These are phyloP conservation scores for Phanerodontia chrysosporium DNA, from an alignment of 768 basidiomycete genomes.

Conservation along the genomic window DNA sequence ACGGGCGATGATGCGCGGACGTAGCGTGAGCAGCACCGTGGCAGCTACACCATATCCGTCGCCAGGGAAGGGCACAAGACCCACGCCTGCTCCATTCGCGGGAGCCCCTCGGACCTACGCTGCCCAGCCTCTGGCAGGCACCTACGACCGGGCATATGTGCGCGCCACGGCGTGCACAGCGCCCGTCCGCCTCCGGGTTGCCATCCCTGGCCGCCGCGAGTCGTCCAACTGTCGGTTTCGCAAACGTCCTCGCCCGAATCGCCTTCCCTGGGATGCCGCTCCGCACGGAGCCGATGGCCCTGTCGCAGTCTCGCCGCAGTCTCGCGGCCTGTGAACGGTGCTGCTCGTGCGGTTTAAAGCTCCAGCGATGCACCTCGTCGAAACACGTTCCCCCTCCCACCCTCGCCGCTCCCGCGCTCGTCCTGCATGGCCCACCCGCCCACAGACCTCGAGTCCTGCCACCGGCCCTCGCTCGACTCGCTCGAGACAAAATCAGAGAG, in stretches of 20 bases:
- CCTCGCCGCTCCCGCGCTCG: neutral
- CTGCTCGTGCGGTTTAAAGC: neutral
- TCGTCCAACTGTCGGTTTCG: neutral
- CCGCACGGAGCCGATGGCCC: neutral
- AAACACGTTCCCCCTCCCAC: neutral
- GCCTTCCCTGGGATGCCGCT: neutral
- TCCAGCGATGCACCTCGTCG: neutral
- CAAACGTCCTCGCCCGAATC: neutral
- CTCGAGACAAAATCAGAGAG: neutral
- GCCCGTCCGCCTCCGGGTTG: neutral
- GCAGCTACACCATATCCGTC: no score
- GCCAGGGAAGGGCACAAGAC: no score
- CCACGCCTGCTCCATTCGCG: no score
- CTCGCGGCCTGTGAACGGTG: neutral
- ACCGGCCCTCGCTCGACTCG: neutral
- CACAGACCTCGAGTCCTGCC: neutral
- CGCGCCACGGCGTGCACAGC: no score
- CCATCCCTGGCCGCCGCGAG: neutral
- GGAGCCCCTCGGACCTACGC: no score
- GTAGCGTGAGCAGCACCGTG: no score
- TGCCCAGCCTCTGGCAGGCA: no score
- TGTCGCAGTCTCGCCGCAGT: neutral
- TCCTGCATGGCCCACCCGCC: neutral
- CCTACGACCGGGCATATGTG: no score
- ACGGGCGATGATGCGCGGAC: no score